Base-by-base conservation (phyloP, 805 yeast genomes). In the Hanseniaspora singularis region DNA sequence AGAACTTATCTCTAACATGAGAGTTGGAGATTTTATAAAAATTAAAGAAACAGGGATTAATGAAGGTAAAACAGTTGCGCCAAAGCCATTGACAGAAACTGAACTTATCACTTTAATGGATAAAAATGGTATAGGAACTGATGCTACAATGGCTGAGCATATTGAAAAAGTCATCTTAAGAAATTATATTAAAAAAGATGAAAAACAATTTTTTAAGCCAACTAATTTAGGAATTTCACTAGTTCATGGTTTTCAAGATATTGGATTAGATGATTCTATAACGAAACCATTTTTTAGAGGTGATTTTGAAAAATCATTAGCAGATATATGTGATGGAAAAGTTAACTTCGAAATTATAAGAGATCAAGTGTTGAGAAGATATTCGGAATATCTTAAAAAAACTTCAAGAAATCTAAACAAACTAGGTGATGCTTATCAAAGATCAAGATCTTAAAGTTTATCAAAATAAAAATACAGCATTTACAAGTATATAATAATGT, bases 101-200 rank as follows among this genome's bases (percentile, higher is more conserved):
- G 98, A 89, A 58, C 69, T 92, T 19, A 86, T 92, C 63, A 80
- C 85, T 9, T 65, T 92, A 39, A 92, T 92, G 99, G 97, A 94
- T 65, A 83, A 78, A 10, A 92, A 92, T 61, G 97, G 97, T 0
- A 92, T 92, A 38, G 99, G 99, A 2, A 92, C 99, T 0, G 99
- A 92, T 66, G 99, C 99, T 0, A 92, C 99, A 0, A 94, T 92
- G 63, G 98, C 97, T 0, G 98, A 92, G 36, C 99, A 92, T 62
- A 92, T 92, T 32, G 87, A 82, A 49, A 88, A 83, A 57, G 77
- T 92, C 36, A 64, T 73, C 24, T 61, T 62, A 10, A 64, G 98
- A 45, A 76, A 77, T 16, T 94, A 88, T 56, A 74, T 84, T 4
- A 66, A 69, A 9, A 67, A 63, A 50, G 64, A 64, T 1, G 16